Base-by-base conservation (phyloP, 208 protist species). In the Porcisia hertigi region DNA sequence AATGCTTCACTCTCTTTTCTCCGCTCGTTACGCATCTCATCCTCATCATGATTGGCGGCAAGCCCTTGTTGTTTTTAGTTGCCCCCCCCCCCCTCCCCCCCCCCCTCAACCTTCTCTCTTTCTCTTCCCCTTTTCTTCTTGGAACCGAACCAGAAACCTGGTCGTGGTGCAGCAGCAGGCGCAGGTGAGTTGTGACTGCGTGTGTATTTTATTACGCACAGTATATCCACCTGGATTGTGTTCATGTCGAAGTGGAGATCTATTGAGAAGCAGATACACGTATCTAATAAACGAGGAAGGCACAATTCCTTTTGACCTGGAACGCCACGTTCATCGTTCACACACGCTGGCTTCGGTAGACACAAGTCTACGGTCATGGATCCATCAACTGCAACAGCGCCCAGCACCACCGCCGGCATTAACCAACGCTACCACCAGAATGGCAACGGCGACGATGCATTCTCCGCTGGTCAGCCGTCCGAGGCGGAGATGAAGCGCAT, bases 401-500 rank as follows among this genome's bases (percentile, higher is more conserved):
- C 6, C 39, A n/a, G 63, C 7, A 30, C 63, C 12, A 8, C 63
- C 16, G 47, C 30, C 23, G 47, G 8, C 7, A 20, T 53, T 30
- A 20, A 49, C 23, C 30, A 59, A 62, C 52, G 20, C 45, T 12
- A 45, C 43, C 69, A 11, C 8, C 69, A 45, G 49, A 59, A 60
- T 36, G 12, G 57, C 30, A 62, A 16, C 30, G 71, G 43, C 71
- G 45, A 65, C 23, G 71, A 25, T 58, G 71, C 16, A 25, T 34
- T 67, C 63, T 67, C 55, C 36, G 69, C 54, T 23, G 39, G 72
- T 34, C 77, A 79, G 60, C 73, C 76, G 45, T 71, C 78, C 62
- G 41, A 54, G 4, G 86, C 88, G 34, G 90, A 92, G 69, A 52
- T 80, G 43, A 77, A 66, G 54, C 81, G 91, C 18, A 76, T 82